Conservation (phyloP, 805 yeast genomes). For the Lachancea meyersii region DNA sequence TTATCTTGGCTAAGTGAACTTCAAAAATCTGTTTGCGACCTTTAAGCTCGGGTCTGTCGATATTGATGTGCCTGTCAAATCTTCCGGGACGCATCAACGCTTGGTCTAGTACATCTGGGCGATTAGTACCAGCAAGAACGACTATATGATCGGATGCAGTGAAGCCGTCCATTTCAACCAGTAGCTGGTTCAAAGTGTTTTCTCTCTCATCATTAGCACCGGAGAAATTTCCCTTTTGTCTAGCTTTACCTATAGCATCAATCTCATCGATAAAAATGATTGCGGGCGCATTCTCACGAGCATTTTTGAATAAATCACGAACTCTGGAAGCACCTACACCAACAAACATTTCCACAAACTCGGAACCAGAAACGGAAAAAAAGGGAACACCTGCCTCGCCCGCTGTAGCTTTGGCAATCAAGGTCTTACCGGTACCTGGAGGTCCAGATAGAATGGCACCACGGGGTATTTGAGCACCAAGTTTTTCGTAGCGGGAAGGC, state of each 20-base stretch:
- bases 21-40: conserved; percentile 83
- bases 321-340: conserved; percentile 96
- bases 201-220: conserved; percentile 93
- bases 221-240: conserved; percentile 64
- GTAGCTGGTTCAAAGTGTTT: conserved; percentile 81
- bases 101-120: conserved; percentile 84
- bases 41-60: conserved; percentile 82
- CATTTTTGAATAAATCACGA: conserved; percentile 84
- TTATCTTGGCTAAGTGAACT: conserved; percentile 67
- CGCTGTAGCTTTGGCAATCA: conserved; percentile 90
- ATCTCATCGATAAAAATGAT: conserved; percentile 91
- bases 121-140: conserved; percentile 90
- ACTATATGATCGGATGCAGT: conserved; percentile 84
- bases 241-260: conserved; percentile 89
- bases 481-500: conserved; percentile 74
- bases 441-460: conserved; percentile 94
- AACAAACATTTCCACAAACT: conserved; percentile 94
- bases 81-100: conserved; percentile 93
- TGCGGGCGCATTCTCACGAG: conserved; percentile 84
- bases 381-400: conserved; percentile 96
- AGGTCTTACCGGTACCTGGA: conserved; percentile 95
- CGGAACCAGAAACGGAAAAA: conserved; percentile 86
- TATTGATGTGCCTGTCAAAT: conserved; percentile 81
- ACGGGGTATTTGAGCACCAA: conserved; percentile 92
- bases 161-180: conserved; percentile 96